Evolutionary conservation across 805 yeast genomes (phyloP).

Genomic region (Candida silvicultrix): DNA sequence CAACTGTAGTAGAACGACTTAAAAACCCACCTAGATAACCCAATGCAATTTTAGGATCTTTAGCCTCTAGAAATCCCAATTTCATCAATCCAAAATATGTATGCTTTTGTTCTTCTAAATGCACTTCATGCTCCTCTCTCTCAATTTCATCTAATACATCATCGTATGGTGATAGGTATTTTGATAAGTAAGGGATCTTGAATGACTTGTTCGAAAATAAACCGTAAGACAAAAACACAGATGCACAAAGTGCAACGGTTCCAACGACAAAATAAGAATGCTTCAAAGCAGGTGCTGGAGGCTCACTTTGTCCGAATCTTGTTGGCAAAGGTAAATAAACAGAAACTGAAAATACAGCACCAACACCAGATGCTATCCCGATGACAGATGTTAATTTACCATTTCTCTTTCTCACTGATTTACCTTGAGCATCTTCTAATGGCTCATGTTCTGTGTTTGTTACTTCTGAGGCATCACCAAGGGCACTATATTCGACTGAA

Average conservation of each 20-base stretch:
- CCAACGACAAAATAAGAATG: conserved; percentile 46
- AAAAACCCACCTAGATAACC: conserved; percentile 60
- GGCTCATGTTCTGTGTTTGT: conserved; percentile 8
- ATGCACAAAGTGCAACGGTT: conserved; percentile 29
- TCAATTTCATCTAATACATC: conserved; percentile 27
- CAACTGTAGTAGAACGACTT: conserved; percentile 57
- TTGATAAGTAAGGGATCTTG: conserved; percentile 20
- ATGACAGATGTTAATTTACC: conserved; percentile 57
- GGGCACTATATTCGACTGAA: conserved; percentile 3
- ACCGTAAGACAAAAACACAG: conserved; percentile 32
- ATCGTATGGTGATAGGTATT: conserved; percentile 22
- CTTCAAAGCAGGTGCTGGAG: conserved; percentile 39
- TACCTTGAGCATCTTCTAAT: conserved; percentile 9
- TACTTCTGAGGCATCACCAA: conserved; percentile 3
- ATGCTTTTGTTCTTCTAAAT: conserved; percentile 4
- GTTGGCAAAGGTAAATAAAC: conserved; percentile 53
- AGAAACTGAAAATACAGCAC: conserved; percentile 59
- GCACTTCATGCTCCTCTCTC: conserved; percentile 20
- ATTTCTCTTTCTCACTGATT: conserved; percentile 26
- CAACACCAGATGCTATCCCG: conserved; percentile 58
- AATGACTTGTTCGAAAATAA: conserved; percentile 38
- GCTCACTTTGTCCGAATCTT: conserved; percentile 31
- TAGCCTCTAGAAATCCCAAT: conserved; percentile 43
- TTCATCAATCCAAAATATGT: conserved; percentile 35
- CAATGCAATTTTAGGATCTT: conserved; percentile 40